Evolutionary conservation across 2,329 filamentous ascomycete genomes (phyloP).

Genomic region (Aspergillus puulaauensis): DNA sequence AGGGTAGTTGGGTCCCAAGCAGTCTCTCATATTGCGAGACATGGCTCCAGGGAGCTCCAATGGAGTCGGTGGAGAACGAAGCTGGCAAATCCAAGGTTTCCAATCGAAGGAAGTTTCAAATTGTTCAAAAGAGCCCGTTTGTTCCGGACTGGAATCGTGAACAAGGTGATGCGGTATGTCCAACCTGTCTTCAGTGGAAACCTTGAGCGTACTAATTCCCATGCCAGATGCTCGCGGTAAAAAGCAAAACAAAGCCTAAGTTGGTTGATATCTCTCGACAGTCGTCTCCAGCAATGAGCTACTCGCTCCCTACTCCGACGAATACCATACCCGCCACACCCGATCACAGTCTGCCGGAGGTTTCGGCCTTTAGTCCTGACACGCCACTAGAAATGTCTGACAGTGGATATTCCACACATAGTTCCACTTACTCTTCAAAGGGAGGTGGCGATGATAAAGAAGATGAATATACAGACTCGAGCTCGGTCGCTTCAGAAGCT

Average conservation of each 20-base stretch:
- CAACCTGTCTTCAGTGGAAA: background rate
- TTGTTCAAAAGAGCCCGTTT: conserved; percentile 35
- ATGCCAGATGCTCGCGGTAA: conserved; percentile 32
- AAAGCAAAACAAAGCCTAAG: conserved; percentile 38
- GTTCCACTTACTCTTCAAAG: conserved; percentile 27
- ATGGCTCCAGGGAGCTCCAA: conserved; percentile 38
- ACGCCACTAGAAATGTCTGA: conserved; percentile 38
- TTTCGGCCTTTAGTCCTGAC: conserved; percentile 42
- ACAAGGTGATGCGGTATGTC: conserved; percentile 13
- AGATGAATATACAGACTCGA: conserved; percentile 27
- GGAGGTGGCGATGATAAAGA: conserved; percentile 26
- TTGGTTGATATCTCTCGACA: conserved; percentile 40
- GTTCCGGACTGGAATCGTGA: conserved; percentile 22
- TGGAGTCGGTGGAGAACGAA: conserved; percentile 27
- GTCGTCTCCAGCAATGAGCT: conserved; percentile 30
- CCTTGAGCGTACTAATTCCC: conserved; percentile 24
- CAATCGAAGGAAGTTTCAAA: conserved; percentile 37
- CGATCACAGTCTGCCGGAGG: conserved; percentile 34
- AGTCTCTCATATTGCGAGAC: conserved; percentile 38
- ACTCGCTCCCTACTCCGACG: conserved; percentile 24
- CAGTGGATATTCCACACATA: conserved; percentile 33
- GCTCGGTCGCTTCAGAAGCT: conserved; percentile 27
- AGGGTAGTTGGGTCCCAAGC: conserved; percentile 38
- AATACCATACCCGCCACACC: conserved; percentile 34
- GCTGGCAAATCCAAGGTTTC: conserved; percentile 26